Evolutionary conservation across 1,139 yeast species (phyloP).

Genomic region (Debaryomycetaceae sp.): DNA sequence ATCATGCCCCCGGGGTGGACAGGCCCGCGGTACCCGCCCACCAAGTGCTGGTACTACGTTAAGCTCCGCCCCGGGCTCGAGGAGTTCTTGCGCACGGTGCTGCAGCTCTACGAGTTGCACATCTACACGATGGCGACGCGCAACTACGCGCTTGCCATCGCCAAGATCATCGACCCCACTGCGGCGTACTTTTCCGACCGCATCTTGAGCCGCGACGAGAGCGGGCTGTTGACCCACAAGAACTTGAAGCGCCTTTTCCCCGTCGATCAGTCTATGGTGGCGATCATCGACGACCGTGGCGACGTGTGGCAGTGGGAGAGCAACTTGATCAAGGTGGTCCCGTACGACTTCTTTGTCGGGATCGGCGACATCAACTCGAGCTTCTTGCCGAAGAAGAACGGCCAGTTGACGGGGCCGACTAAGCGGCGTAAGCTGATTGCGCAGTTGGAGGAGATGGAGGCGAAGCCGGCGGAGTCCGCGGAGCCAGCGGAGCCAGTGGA

Average conservation of each 20-base stretch:
- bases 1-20: slow-evolving; percentile 52
- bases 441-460: slow-evolving; percentile 37
- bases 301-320: slow-evolving; percentile 99
- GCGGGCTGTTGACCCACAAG: slow-evolving; percentile 88
- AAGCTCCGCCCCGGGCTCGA: slow-evolving; percentile 85
- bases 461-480: slow-evolving; percentile 12
- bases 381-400: slow-evolving; percentile 78
- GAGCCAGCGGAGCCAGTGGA: slow-evolving; percentile 15
- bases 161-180: slow-evolving; percentile 86
- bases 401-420: slow-evolving; percentile 65
- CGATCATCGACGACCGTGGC: slow-evolving; percentile 94
- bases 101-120: slow-evolving; percentile 78
- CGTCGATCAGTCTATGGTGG: slow-evolving; percentile 94
- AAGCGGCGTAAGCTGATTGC: slow-evolving; percentile 57
- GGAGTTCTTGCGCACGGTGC: slow-evolving; percentile 62
- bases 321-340: slow-evolving; percentile 85
- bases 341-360: slow-evolving; percentile 93
- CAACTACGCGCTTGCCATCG: slow-evolving; percentile 86
- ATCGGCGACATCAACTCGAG: slow-evolving; percentile 96
- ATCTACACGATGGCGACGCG: slow-evolving; percentile 99
- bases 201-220: slow-evolving; percentile 88
- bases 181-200: slow-evolving; percentile 87
- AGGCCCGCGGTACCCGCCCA: slow-evolving; percentile 56
- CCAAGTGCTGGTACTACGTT: slow-evolving; percentile 83
- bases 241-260: slow-evolving; percentile 87